These are phyloP conservation scores for Leccinum fibrillosum DNA, from an alignment of 768 basidiomycete species.

Conservation along the genomic window DNA sequence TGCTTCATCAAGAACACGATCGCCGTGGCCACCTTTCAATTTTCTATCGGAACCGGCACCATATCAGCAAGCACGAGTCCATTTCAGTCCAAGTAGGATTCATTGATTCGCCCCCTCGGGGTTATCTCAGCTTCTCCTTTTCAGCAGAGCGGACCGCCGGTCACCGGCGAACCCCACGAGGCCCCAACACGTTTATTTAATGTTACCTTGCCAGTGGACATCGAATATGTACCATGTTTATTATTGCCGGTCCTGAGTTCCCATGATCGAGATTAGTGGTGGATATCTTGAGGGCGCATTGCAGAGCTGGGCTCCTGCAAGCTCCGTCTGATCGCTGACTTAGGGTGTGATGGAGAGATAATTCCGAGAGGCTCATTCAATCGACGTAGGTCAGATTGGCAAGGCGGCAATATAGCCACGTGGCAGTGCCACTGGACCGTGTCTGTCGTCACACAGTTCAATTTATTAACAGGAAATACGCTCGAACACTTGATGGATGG, in stretches of 20 bases:
- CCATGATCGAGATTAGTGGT: slow-evolving; percentile 25
- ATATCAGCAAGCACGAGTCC: slow-evolving; percentile 21
- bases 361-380: slow-evolving; percentile 15
- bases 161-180: slow-evolving; percentile 28
- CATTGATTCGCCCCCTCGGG: slow-evolving; percentile 31
- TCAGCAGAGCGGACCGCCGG: slow-evolving; percentile 19
- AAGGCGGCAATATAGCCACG: slow-evolving; percentile 6
- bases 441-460: slow-evolving; percentile 1
- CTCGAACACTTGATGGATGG: not conserved
- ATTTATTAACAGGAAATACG: not conserved
- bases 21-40: slow-evolving; percentile 29
- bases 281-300: slow-evolving; percentile 6
- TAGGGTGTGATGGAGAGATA: not conserved
- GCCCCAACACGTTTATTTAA: slow-evolving; percentile 34
- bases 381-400: slow-evolving; percentile 3
- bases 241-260: slow-evolving; percentile 13
- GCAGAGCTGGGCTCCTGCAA: not conserved
- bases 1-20: slow-evolving; percentile 29
- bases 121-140: slow-evolving; percentile 24
- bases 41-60: slow-evolving; percentile 31
- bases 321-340: slow-evolving; percentile 4
- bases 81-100: slow-evolving; percentile 21
- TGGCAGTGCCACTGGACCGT: not conserved
- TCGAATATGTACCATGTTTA: slow-evolving; percentile 15
- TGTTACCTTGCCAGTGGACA: slow-evolving; percentile 14